A percentile compares a stretch with the other conserved stretches of the same genome.
phyloP scores from a whole-genome alignment of 2,329 filamentous ascomycete species.

The Aureobasidium subglaciale region DNA sequence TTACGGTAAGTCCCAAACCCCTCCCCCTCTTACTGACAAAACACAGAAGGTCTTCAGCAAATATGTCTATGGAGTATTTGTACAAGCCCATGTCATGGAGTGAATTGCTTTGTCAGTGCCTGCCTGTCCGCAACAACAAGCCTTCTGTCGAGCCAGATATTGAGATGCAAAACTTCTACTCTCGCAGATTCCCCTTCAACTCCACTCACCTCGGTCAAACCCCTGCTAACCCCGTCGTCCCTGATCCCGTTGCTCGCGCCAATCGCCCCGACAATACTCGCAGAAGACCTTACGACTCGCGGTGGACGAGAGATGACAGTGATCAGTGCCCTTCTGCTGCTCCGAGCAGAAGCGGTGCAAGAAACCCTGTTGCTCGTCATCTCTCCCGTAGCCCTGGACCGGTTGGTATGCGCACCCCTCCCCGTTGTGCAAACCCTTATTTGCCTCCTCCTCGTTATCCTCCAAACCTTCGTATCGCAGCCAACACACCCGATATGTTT shows the following conservation, averaged over 20 bases:
- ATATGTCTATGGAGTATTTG: neutral
- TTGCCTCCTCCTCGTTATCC: neutral
- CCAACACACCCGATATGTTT: neutral
- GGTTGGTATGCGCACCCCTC: neutral
- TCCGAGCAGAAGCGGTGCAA: neutral
- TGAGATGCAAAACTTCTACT: neutral
- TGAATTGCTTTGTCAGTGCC: neutral
- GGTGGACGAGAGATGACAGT: conserved; percentile 3
- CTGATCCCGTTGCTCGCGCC: neutral
- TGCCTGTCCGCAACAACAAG: neutral
- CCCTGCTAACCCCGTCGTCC: neutral
- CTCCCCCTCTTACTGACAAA: neutral
- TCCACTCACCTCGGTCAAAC: too few species aligned
- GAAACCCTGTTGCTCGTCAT: neutral
- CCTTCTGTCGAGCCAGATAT: neutral
- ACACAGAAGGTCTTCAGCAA: neutral
- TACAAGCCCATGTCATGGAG: neutral
- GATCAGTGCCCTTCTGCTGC: neutral
- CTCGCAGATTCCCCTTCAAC: neutral
- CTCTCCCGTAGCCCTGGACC: neutral
- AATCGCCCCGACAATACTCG: neutral
- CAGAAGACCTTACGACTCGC: neutral
- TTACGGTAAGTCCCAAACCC: neutral
- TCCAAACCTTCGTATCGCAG: neutral
- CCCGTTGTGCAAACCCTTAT: neutral